phyloP scores from a whole-genome alignment of 139 green algal genomes.

The Pseudopediastrum boryanum region DNA sequence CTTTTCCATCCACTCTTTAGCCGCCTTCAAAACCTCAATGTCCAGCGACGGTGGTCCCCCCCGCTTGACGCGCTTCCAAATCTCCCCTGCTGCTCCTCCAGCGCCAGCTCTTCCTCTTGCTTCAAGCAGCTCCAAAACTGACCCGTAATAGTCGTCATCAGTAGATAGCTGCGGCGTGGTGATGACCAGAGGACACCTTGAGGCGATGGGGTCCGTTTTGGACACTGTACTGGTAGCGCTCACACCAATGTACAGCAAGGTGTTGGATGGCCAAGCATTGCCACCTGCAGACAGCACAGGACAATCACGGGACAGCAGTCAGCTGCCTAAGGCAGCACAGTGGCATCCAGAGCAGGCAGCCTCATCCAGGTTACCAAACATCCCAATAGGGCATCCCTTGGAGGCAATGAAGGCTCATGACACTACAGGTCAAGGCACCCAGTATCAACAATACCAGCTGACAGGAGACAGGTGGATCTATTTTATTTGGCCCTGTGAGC shows the following conservation, averaged over 20 bases:
- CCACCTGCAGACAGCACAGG: constrained; percentile 1
- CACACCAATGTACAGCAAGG: constrained; percentile 55
- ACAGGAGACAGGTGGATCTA: too few species aligned
- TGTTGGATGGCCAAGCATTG: constrained; percentile 53
- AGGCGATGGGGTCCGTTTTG: constrained; percentile 41
- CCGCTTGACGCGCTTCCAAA: too few species aligned
- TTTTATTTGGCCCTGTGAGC: too few species aligned
- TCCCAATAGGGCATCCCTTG: too few species aligned
- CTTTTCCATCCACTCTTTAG: too few species aligned
- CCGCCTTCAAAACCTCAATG: too few species aligned
- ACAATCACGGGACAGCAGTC: neutral
- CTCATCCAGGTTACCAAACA: too few species aligned
- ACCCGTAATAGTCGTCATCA: too few species aligned
- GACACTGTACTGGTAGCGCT: constrained; percentile 37
- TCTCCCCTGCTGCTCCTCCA: too few species aligned
- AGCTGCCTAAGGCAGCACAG: neutral
- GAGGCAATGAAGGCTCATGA: neutral
- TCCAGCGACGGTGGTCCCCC: too few species aligned
- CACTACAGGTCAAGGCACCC: neutral
- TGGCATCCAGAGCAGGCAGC: too few species aligned
- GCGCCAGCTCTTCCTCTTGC: neutral
- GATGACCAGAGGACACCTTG: constrained; percentile 20
- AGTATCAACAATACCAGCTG: neutral
- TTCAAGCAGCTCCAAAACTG: too few species aligned
- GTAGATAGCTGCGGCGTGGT: neutral